These are phyloP conservation scores for Ceratobasidium sp. DNA, from an alignment of 1,284 basidiomycete genomes.

Conservation along the genomic window DNA sequence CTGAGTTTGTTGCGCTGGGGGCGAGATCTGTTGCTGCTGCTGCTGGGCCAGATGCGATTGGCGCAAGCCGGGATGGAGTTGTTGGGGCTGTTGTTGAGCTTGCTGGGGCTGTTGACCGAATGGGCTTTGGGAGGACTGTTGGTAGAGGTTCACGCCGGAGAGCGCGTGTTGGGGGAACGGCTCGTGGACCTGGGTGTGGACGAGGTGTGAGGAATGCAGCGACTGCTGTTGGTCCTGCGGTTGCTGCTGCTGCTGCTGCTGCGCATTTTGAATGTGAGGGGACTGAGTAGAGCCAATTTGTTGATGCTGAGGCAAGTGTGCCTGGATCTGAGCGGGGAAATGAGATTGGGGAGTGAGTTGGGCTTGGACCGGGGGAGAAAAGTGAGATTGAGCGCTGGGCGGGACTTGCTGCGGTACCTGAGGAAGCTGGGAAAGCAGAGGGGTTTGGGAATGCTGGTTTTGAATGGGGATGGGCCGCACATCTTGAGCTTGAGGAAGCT, in stretches of 20 bases:
- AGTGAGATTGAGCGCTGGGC: neutral
- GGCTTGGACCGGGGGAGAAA: conserved; percentile 11
- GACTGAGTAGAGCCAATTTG: neutral
- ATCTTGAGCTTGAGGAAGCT: conserved; percentile 51
- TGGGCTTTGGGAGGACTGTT: conserved; percentile 31
- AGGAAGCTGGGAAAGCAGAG: conserved; percentile 15
- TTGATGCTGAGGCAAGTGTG: neutral
- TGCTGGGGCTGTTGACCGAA: conserved; percentile 50
- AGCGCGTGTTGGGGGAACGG: conserved; percentile 64
- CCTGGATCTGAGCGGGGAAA: neutral
- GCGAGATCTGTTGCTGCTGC: conserved; percentile 6
- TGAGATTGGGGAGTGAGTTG: conserved; percentile 13
- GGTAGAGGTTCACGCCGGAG: conserved; percentile 28
- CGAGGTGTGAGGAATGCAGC: conserved; percentile 16
- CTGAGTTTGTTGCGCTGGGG: conserved; percentile 12
- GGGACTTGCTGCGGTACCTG: neutral
- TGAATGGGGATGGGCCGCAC: conserved; percentile 48
- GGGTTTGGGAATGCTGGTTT: conserved; percentile 21
- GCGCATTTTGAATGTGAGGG: conserved; percentile 17
- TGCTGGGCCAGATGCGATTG: conserved; percentile 20
- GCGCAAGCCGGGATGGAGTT: conserved; percentile 29
- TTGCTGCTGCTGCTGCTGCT: conserved; percentile 21
- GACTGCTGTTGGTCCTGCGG: conserved; percentile 4
- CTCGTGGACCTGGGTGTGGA: conserved; percentile 59
- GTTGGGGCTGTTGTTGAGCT: conserved; percentile 25